phyloP scores from a whole-genome alignment of 2,329 filamentous ascomycete species.

The Penicillium occitanis region DNA sequence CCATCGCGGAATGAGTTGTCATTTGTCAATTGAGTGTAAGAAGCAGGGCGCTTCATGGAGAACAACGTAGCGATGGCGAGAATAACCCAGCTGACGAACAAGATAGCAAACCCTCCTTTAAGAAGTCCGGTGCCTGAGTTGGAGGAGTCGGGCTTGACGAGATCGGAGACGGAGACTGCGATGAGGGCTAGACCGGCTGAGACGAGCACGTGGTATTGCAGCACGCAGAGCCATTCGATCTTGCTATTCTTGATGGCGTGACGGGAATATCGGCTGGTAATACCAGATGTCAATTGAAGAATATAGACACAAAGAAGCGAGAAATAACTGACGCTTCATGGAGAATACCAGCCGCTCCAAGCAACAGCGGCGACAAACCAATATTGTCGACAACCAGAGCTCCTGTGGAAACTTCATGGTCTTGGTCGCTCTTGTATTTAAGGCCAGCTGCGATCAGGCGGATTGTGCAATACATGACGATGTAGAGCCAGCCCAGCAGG shows the following conservation, averaged over 20 bases:
- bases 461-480: constrained; percentile 15
- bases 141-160: background rate
- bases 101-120: constrained; percentile 17
- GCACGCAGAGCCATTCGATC: constrained; percentile 17
- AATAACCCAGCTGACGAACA: constrained; percentile 14
- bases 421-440: constrained; percentile 6
- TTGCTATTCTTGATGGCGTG: constrained; percentile 10
- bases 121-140: background rate
- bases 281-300: background rate
- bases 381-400: constrained; percentile 17
- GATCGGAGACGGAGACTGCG: constrained; percentile 8
- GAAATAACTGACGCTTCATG: constrained; percentile 14
- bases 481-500: constrained; percentile 12
- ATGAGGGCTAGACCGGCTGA: constrained; percentile 16
- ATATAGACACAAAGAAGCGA: background rate
- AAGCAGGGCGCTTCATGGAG: constrained; percentile 8
- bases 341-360: constrained; percentile 12
- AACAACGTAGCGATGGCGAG: background rate
- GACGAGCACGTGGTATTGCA: constrained; percentile 20
- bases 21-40: constrained; percentile 1
- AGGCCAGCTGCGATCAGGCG: constrained; percentile 14
- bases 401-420: background rate
- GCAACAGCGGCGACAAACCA: constrained; percentile 15
- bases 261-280: constrained; percentile 10
- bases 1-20: constrained; percentile 12